These are phyloP conservation scores for Penicillium occitanis DNA, from an alignment of 2,329 filamentous ascomycete species.

Conservation along the genomic window DNA sequence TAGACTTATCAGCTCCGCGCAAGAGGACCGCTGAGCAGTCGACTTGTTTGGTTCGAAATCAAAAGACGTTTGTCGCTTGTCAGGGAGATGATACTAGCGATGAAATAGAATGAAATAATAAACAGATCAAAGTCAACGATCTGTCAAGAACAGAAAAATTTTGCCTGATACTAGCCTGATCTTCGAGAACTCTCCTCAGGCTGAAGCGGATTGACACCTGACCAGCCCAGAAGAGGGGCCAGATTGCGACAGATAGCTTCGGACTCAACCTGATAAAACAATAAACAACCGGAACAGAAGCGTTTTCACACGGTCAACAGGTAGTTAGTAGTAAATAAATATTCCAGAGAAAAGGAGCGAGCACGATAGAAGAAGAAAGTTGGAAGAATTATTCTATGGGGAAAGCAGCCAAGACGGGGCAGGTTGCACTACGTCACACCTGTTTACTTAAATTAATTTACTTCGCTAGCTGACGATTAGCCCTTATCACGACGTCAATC, in stretches of 20 bases:
- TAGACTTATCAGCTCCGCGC: conserved; percentile 8
- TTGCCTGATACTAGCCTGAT: conserved; percentile 8
- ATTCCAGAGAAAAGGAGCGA: neutral
- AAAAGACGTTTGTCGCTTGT: neutral
- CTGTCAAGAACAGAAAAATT: conserved; percentile 1
- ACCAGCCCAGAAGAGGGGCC: conserved; percentile 9
- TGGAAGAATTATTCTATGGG: neutral
- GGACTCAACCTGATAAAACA: neutral
- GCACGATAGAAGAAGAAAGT: neutral
- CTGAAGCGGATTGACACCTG: conserved; percentile 4
- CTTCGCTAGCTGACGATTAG: neutral
- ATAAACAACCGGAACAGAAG: too few species aligned
- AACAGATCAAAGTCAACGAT: neutral
- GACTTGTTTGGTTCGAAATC: conserved; percentile 13
- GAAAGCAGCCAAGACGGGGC: neutral
- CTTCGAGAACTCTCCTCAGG: neutral
- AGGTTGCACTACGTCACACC: conserved; percentile 7
- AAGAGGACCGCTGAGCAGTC: conserved; percentile 21
- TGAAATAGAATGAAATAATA: neutral
- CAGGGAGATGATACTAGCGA: neutral
- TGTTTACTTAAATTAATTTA: neutral
- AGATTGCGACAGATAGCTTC: neutral
- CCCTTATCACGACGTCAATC: neutral
- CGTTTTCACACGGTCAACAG: neutral
- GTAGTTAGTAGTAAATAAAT: neutral